phyloP scores from a whole-genome alignment of 441 rosid species.

The Pelargonium fulgidum region DNA sequence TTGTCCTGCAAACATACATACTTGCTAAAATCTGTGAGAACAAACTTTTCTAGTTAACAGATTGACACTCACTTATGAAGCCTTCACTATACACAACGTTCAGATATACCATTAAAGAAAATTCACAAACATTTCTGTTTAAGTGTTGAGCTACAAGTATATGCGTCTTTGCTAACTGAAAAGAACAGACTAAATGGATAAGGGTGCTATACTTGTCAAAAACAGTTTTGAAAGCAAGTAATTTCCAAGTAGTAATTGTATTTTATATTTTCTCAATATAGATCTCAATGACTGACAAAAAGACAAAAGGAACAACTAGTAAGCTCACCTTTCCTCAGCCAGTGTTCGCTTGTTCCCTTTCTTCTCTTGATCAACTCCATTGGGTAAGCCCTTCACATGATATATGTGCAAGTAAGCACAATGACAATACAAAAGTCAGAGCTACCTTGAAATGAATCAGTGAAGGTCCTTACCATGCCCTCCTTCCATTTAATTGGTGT shows the following conservation, averaged over 20 bases:
- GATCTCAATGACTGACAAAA: background rate
- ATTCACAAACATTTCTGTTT: too few relatives aligned
- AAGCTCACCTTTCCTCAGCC: constrained; percentile 58
- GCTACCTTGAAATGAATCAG: background rate
- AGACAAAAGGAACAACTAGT: background rate
- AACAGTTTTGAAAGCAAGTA: background rate
- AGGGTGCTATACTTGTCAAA: too few relatives aligned
- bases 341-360: constrained; percentile 78
- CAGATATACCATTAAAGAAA: too few relatives aligned
- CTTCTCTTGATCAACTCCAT: constrained; percentile 78
- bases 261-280: background rate
- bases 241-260: background rate
- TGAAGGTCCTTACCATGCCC: constrained; percentile 51
- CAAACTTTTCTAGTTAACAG: too few relatives aligned
- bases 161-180: too few relatives aligned
- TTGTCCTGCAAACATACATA: background rate
- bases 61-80: too few relatives aligned
- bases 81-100: too few relatives aligned
- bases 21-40: background rate
- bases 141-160: too few relatives aligned
- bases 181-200: too few relatives aligned
- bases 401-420: constrained; percentile 21
- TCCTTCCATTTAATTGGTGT: constrained; percentile 90
- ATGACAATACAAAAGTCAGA: constrained; percentile 12
- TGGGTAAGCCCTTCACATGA: constrained; percentile 61